Conservation (phyloP, 1,284 basidiomycete species). For the Rhodotorula sp. region DNA sequence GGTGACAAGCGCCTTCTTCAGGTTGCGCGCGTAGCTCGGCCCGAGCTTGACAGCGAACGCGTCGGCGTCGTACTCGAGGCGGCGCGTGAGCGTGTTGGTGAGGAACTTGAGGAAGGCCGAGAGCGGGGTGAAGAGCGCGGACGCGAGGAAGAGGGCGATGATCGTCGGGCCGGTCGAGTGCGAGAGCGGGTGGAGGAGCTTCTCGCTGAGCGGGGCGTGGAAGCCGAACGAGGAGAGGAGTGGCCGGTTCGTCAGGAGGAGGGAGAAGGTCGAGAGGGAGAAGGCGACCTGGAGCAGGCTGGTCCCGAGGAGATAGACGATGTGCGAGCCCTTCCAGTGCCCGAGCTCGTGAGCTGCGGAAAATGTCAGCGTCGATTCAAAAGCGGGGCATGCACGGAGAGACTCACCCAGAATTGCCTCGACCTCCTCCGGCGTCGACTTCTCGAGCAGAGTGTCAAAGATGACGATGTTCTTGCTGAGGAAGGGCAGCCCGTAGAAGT, state of each 20-base stretch:
- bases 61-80: slow-evolving; percentile 89
- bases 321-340: slow-evolving; percentile 87
- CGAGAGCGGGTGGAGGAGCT: slow-evolving; percentile 15
- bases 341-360: slow-evolving; percentile 80
- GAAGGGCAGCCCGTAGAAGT: slow-evolving; percentile 27
- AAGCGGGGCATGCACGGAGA: not conserved
- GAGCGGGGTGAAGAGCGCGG: slow-evolving; percentile 80
- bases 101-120: slow-evolving; percentile 73
- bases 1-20: slow-evolving; percentile 73
- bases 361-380: no score
- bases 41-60: slow-evolving; percentile 70
- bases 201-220: slow-evolving; percentile 52
- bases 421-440: slow-evolving; percentile 82
- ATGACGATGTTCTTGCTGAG: slow-evolving; percentile 68
- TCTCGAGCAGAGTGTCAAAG: slow-evolving; percentile 92
- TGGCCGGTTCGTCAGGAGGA: slow-evolving; percentile 83
- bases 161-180: slow-evolving; percentile 66
- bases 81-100: slow-evolving; percentile 77
- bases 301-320: slow-evolving; percentile 79
- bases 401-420: slow-evolving; percentile 67
- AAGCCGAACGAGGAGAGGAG: slow-evolving; percentile 87
- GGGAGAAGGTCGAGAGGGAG: slow-evolving; percentile 83
- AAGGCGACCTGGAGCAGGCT: slow-evolving; percentile 84
- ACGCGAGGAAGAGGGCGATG: slow-evolving; percentile 82
- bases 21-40: slow-evolving; percentile 63